These are phyloP conservation scores for Tulasnella sp. DNA, from an alignment of 768 basidiomycete genomes.

Conservation along the genomic window DNA sequence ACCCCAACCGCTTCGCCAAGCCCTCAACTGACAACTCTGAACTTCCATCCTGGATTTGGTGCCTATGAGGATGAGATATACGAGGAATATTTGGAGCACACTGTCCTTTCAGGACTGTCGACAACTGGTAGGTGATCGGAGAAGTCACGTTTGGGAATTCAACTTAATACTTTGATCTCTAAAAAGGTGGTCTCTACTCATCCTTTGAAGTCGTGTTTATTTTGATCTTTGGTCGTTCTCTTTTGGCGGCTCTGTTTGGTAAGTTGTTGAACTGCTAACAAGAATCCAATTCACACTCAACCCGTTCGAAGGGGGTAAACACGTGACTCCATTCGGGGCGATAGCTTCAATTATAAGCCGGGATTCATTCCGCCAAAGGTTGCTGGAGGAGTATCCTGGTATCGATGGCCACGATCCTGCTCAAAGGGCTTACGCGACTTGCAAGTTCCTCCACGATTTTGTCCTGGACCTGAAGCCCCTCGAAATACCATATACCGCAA, in stretches of 20 bases:
- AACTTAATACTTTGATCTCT: not conserved
- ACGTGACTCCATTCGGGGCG: not conserved
- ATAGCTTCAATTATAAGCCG: not conserved
- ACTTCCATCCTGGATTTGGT: not conserved
- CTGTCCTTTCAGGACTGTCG: not conserved
- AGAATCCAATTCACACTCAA: not conserved
- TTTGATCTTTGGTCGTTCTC: not conserved
- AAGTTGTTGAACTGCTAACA: not conserved
- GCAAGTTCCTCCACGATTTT: conserved; percentile 11
- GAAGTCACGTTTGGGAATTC: not conserved
- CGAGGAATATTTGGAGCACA: not conserved
- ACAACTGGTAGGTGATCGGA: not conserved
- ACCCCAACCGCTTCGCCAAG: not conserved
- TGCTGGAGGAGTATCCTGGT: not conserved
- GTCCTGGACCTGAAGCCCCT: conserved; percentile 4
- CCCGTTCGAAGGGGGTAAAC: not conserved
- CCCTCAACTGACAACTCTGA: not conserved
- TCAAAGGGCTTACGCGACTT: not conserved
- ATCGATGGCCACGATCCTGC: not conserved
- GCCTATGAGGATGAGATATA: not conserved
- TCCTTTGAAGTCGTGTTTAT: not conserved
- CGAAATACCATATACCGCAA: not conserved
- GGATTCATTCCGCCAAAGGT: not conserved
- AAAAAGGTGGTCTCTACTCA: not conserved
- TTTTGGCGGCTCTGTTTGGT: not conserved